phyloP scores from a whole-genome alignment of 208 protist species.

The Wallacemonas collosoma region DNA sequence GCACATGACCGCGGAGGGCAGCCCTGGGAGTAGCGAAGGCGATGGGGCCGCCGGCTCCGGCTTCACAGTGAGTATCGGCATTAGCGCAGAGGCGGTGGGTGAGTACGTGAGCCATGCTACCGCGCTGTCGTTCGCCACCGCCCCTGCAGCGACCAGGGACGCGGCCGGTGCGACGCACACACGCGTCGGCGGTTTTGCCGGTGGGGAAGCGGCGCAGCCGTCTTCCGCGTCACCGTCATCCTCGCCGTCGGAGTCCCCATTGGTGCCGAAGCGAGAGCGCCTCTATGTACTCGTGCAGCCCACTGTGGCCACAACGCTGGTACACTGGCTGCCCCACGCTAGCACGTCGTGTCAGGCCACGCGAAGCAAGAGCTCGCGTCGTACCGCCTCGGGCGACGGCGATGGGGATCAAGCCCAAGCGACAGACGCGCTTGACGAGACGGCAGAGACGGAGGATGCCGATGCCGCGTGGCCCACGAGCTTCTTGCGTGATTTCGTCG shows the following conservation, averaged over 20 bases:
- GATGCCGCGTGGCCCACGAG: neutral
- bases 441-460: neutral
- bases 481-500: constrained; percentile 34
- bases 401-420: too few species aligned
- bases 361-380: too few species aligned
- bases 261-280: constrained; percentile 1
- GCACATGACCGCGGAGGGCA: neutral
- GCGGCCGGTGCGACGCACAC: neutral
- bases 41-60: neutral
- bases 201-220: neutral
- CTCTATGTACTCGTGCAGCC: constrained; percentile 8
- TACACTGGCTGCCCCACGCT: constrained; percentile 1
- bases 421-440: too few species aligned
- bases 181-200: neutral
- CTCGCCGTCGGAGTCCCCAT: neutral
- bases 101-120: constrained; percentile 1
- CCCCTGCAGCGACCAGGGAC: neutral
- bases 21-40: neutral
- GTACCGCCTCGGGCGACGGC: too few species aligned
- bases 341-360: too few species aligned
- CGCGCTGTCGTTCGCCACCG: neutral
- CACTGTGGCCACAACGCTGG: neutral
- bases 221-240: too few species aligned
- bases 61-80: constrained; percentile 10
- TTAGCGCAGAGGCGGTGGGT: neutral